These are phyloP conservation scores for Litsea cubeba DNA, from an alignment of 164 flowering plant species.

Conservation along the genomic window DNA sequence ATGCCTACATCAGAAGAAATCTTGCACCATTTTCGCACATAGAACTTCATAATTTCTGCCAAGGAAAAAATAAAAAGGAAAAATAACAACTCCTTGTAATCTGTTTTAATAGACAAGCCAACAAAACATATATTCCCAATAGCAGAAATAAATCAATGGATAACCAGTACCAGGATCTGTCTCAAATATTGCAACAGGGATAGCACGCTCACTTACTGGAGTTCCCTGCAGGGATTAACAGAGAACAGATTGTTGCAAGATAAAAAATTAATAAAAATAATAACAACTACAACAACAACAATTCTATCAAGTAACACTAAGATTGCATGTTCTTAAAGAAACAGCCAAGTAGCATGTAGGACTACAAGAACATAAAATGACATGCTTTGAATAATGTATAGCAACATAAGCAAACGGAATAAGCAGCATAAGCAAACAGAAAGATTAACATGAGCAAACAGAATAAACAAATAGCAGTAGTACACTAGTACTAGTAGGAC, in stretches of 20 bases:
- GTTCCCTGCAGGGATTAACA: constrained; percentile 55
- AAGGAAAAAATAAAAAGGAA: constrained; percentile 1
- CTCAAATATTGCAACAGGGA: constrained; percentile 98
- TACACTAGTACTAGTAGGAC: no score
- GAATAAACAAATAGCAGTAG: no score
- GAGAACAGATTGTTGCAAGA: background rate
- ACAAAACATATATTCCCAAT: background rate
- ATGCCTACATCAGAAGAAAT: constrained; percentile 80
- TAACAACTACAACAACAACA: no score
- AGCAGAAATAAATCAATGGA: background rate
- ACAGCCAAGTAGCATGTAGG: no score
- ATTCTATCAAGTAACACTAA: no score
- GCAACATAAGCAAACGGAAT: no score
- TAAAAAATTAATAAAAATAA: no score
- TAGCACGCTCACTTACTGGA: constrained; percentile 98
- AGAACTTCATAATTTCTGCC: constrained; percentile 74
- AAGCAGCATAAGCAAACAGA: no score
- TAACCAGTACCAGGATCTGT: constrained; percentile 60
- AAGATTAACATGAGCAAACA: no score
- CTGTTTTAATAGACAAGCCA: background rate
- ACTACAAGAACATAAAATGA: no score
- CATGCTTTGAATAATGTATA: no score
- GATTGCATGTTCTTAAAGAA: no score
- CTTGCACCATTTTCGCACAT: constrained; percentile 93
- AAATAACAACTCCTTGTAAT: background rate